phyloP scores from a whole-genome alignment of 2,329 filamentous ascomycete species.

The Claviceps monticola region DNA sequence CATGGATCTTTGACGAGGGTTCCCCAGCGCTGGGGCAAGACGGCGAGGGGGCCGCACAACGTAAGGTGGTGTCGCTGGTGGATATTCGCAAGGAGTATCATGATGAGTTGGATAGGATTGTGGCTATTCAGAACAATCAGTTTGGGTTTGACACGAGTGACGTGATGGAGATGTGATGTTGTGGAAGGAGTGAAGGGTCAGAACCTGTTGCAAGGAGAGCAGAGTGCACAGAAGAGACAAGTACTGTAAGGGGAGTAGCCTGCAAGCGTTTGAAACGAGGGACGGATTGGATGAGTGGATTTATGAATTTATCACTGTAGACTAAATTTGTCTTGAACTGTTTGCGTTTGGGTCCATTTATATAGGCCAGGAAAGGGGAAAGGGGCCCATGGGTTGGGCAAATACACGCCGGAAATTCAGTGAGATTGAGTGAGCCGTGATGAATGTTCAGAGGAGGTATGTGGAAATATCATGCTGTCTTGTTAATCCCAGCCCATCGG shows the following conservation, averaged over 20 bases:
- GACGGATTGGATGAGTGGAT: not conserved
- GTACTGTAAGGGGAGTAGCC: no score
- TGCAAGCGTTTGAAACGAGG: not conserved
- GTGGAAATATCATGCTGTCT: not conserved
- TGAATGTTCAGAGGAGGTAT: conserved; percentile 9
- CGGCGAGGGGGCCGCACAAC: conserved; percentile 29
- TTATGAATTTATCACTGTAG: not conserved
- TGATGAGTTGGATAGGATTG: conserved; percentile 74
- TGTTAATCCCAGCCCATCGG: no score
- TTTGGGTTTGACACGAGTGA: conserved; percentile 58
- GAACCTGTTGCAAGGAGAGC: not conserved
- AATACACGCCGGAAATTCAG: conserved; percentile 11
- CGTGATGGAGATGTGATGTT: conserved; percentile 33
- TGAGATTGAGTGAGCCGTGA: conserved; percentile 9
- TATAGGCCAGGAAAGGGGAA: no score
- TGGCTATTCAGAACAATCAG: conserved; percentile 76
- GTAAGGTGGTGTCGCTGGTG: conserved; percentile 70
- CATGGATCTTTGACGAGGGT: conserved; percentile 55
- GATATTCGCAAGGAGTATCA: conserved; percentile 85
- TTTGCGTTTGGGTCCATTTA: no score
- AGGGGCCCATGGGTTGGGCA: conserved; percentile 9
- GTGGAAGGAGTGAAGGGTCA: not conserved
- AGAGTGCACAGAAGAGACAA: not conserved
- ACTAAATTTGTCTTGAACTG: not conserved
- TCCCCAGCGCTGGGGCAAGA: conserved; percentile 12